Base-by-base conservation (phyloP, 176 grass and related monocot genomes). In the Eragrostis curvula region DNA sequence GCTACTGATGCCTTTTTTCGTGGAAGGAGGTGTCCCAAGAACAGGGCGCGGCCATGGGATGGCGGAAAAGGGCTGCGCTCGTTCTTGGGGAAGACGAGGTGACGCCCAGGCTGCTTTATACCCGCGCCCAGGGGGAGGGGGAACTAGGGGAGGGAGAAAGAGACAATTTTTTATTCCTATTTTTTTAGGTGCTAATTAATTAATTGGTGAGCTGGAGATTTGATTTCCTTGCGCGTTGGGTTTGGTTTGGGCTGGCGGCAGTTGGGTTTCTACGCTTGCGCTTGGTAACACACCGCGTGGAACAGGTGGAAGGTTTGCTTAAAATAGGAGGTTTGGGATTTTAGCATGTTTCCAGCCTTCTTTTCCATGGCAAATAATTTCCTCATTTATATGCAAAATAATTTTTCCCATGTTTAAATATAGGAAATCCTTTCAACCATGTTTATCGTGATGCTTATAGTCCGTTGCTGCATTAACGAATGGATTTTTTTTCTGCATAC, bases 1-100 rank as follows among this genome's bases (percentile, higher is more conserved):
- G 32, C 32, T 36, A 36, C 32, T 36, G 32, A 36, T 36, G 32
- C 32, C 32, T 18, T 59, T 44, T 8, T 75, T 87, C 78, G 70
- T 75, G 85, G 78, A 81, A 83, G 66, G 79, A 53, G 73, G 55
- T 76, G 64, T 70, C 79, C 85, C 71, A 87, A 12, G 73, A 71
- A 24, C 12, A 51, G 56, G 79, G 79, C 46, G 72, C 65, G 56
- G 86, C 86, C 79, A 87, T 87, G 86, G 79, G 21, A 83, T 8
- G 61, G 16, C 39, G 60, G 77, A 36, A 59, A 5, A 5, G 12
- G 8, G 12, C 13, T 14, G 14, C 2, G 58, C 29, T 56, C 24
- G 10, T 17, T 43, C 61, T 15, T 59, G 49, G 40, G 68, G 48
- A 29, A 0, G 39, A 4, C 1, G 16, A 5, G 21, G 68, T 2